These are phyloP conservation scores for Prototheca wickerhamii DNA, from an alignment of 163 green algal species.

Conservation along the genomic window DNA sequence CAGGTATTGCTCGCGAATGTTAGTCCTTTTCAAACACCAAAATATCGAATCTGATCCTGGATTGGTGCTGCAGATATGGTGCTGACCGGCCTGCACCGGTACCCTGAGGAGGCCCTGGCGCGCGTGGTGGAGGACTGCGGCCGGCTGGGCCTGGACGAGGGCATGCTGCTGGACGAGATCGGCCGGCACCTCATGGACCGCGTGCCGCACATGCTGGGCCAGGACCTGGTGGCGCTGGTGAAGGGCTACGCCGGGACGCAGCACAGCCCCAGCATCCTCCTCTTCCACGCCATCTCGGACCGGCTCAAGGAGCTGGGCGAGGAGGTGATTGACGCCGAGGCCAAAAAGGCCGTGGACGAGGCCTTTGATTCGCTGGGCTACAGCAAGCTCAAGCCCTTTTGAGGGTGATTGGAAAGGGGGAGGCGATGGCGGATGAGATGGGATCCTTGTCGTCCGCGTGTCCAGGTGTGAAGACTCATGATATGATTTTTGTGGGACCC, in stretches of 20 bases:
- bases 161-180: constrained; percentile 29
- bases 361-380: constrained; percentile 8
- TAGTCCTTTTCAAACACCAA: background rate
- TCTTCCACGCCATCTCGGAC: constrained; percentile 19
- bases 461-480: too few relatives aligned
- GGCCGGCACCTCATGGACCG: constrained; percentile 16
- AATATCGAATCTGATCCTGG: background rate
- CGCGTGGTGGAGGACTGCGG: constrained; percentile 8
- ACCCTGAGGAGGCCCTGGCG: constrained; percentile 6
- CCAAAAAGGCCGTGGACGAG: background rate
- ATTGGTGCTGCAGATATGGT: constrained; percentile 16
- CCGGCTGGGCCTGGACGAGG: constrained; percentile 13
- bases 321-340: constrained; percentile 1
- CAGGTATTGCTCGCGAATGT: too few relatives aligned
- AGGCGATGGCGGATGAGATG: background rate
- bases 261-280: constrained; percentile 17
- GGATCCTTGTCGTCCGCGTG: too few relatives aligned
- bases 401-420: background rate
- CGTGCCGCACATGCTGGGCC: background rate
- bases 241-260: constrained; percentile 2
- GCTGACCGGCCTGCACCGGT: constrained; percentile 17
- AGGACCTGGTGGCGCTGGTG: constrained; percentile 11
- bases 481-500: too few relatives aligned
- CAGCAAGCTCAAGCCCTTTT: background rate
- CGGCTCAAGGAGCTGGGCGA: background rate